phyloP scores from a whole-genome alignment of 345 rosid genomes.

The Hypericum perforatum region DNA sequence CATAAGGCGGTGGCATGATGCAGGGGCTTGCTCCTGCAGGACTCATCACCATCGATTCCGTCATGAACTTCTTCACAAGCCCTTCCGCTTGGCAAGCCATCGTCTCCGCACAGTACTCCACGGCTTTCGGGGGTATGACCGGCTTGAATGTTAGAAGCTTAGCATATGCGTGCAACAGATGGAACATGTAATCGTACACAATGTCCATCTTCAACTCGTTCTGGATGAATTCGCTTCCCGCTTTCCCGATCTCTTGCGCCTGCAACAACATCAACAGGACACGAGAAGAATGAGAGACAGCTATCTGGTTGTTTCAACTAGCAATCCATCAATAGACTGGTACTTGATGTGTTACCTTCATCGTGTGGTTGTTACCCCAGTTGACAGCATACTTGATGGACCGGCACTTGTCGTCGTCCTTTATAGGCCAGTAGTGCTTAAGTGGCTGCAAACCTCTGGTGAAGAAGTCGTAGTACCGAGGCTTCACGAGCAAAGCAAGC shows the following conservation, averaged over 20 bases:
- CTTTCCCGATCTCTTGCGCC: conserved; percentile 22
- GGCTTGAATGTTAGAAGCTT: conserved; percentile 22
- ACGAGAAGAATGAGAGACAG: neutral
- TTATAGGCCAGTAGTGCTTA: conserved; percentile 20
- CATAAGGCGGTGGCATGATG: conserved; percentile 20
- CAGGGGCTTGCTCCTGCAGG: conserved; percentile 18
- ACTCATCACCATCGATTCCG: conserved; percentile 17
- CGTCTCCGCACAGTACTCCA: conserved; percentile 13
- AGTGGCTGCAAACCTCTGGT: conserved; percentile 16
- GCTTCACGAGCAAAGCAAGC: conserved; percentile 18
- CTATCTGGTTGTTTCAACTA: neutral
- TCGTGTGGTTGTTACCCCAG: conserved; percentile 18
- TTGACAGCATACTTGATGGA: conserved; percentile 26
- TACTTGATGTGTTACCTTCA: conserved; percentile 7
- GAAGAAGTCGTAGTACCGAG: conserved; percentile 25
- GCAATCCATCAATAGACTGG: neutral
- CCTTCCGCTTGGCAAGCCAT: conserved; percentile 18
- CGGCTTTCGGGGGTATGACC: conserved; percentile 10
- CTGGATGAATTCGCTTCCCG: conserved; percentile 19
- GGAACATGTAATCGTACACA: conserved; percentile 29
- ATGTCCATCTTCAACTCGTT: conserved; percentile 20
- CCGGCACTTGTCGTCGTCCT: conserved; percentile 17
- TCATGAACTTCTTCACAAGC: conserved; percentile 16
- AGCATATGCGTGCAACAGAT: conserved; percentile 18
- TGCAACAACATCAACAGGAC: conserved; percentile 3